Base-by-base conservation (phyloP, 176 grass and related monocot genomes). In the Zea luxurians region DNA sequence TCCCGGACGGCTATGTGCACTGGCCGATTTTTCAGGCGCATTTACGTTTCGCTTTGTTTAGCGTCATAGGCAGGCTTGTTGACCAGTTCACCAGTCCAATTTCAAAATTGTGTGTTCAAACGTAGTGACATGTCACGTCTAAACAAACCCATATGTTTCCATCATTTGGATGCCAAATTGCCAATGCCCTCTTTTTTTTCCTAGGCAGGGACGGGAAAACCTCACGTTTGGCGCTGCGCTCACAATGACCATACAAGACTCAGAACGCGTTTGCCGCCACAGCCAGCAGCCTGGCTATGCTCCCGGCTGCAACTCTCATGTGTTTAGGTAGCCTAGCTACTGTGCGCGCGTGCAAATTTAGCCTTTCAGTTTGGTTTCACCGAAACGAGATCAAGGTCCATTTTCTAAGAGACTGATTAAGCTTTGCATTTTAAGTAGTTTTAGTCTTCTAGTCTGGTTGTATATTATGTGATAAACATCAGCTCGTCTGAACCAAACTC, bases 11-110 rank as follows among this genome's bases (percentile, higher is more conserved):
- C 86, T 58, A 80, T 64, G 50, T 27, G 3, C 64, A 43, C 48
- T 48, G 38, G 68, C 78, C 64, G 37, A 21, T 57, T 57, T 76
- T 77, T 61, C 74, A 4, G 80, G 45, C 76, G 45, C 76, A 38
- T 47, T 70, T 6, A 48, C 10, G 54, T 55, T 12, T 11, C 50
- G 40, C 57, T 70, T 84, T 75, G 18, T n/a, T 58, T 55, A n/a
- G 12, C 49, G 61, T 52, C 46, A 9, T 43, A 11, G 7, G 58
- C 60, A 18, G n/a, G n/a, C 61, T n/a, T 68, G 46, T 57, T 88
- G 70, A 84, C 70, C 45, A 6, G 37, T 12, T 61, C 55, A 53
- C 13, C 27, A 27, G 27, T 27, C 27, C 36, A 61, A 61, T 60
- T 40, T 59, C 0, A 27, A 5, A 17, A 0, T 71, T 45, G 42